phyloP scores from a whole-genome alignment of 495 filamentous ascomycete genomes.

The Penicillium mononematosum region DNA sequence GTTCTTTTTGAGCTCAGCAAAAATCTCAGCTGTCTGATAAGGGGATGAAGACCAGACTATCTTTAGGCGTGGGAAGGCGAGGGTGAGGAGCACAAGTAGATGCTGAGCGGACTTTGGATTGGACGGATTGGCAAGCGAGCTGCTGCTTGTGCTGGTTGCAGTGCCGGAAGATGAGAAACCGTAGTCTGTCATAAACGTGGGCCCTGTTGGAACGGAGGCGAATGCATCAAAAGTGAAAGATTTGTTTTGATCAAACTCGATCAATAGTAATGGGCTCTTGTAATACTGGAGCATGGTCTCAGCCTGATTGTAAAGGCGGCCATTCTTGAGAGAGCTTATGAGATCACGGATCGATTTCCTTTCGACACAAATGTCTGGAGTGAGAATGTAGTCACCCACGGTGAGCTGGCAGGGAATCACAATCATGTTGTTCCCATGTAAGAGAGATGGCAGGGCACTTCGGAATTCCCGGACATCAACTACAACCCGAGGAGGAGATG shows the following conservation, averaged over 20 bases:
- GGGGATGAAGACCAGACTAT: conserved; percentile 93
- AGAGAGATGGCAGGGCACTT: conserved; percentile 83
- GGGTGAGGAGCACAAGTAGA: conserved; percentile 87
- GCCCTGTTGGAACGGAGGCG: conserved; percentile 46
- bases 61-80: conserved; percentile 84
- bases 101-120: conserved; percentile 76
- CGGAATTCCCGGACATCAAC: conserved; percentile 96
- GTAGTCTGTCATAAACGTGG: conserved; percentile 52
- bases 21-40: conserved; percentile 97
- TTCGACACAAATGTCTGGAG: conserved; percentile 87
- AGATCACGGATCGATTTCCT: conserved; percentile 90
- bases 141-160: conserved; percentile 50
- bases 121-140: conserved; percentile 42
- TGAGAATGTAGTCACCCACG: conserved; percentile 94
- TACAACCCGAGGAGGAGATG: conserved; percentile 86
- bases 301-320: conserved; percentile 85
- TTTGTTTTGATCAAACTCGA: conserved; percentile 97
- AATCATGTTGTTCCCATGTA: conserved; percentile 81
- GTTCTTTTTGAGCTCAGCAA: conserved; percentile 85
- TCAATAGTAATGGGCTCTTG: conserved; percentile 84
- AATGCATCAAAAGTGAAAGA: conserved; percentile 95
- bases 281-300: conserved; percentile 95
- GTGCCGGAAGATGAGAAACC: conserved; percentile 65
- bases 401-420: conserved; percentile 93
- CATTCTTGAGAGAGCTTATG: conserved; percentile 86